Percentiles rank a stretch among this genome's conserved stretches.
These are phyloP conservation scores for Camellia oleifera DNA, from an alignment of 179 eudicot species.

Conservation along the genomic window DNA sequence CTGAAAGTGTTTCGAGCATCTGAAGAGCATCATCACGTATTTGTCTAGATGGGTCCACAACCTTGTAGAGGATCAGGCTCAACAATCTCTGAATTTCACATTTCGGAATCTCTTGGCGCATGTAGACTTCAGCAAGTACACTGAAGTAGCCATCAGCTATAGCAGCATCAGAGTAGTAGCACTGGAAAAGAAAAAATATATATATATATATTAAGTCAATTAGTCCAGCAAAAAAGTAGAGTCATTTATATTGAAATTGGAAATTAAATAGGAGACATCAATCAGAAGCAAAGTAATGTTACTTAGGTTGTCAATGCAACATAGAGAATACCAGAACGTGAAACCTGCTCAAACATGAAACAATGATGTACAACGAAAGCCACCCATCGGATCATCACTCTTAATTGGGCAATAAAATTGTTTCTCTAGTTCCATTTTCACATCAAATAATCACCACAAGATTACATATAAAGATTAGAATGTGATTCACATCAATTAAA, in stretches of 20 bases:
- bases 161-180: constrained; percentile 96
- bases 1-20: constrained; percentile 97
- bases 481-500: background rate
- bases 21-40: constrained; percentile 99
- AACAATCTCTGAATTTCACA: constrained; percentile 97
- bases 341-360: background rate
- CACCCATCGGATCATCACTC: constrained; percentile 7
- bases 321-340: background rate
- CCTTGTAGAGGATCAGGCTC: constrained; percentile 95
- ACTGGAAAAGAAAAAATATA: constrained; percentile 38
- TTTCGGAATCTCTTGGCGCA: constrained; percentile 98
- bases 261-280: background rate
- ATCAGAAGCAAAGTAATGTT: background rate
- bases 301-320: background rate
- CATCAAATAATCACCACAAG: background rate
- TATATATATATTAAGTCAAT: constrained; percentile 17
- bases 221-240: constrained; percentile 1
- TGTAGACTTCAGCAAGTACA: constrained; percentile 97
- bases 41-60: constrained; percentile 97
- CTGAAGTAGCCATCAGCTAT: constrained; percentile 99
- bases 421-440: background rate
- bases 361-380: background rate
- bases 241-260: background rate
- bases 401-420: constrained; percentile 2
- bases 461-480: background rate